Conservation (phyloP, 2,329 filamentous ascomycete species). For the Zymoseptoria crescenta region DNA sequence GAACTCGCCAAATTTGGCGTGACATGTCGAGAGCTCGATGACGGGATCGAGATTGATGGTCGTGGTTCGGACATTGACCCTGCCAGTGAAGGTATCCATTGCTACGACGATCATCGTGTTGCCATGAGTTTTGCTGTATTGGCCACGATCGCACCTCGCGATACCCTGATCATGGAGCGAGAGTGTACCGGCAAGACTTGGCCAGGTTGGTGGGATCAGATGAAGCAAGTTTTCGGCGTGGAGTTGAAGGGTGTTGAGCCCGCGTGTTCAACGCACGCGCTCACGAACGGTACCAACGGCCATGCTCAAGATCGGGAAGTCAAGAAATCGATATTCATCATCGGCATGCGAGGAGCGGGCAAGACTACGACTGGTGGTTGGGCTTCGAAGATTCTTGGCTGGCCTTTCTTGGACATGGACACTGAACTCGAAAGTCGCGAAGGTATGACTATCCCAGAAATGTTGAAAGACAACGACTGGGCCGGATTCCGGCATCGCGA, state of each 20-base stretch:
- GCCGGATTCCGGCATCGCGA: conserved; percentile 79
- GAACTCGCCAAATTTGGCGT: conserved; percentile 93
- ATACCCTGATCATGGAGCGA: conserved; percentile 75
- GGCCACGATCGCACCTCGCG: conserved; percentile 59
- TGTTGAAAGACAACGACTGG: conserved; percentile 76
- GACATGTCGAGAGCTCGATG: conserved; percentile 75
- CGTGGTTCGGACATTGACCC: conserved; percentile 50
- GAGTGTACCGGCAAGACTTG: conserved; percentile 96
- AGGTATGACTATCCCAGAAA: conserved; percentile 73
- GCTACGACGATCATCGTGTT: conserved; percentile 95
- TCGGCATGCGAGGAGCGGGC: conserved; percentile 94
- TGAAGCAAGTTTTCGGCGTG: conserved; percentile 71
- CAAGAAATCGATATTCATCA: conserved; percentile 74
- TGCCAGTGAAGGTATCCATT: conserved; percentile 60
- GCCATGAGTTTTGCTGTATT: conserved; percentile 98
- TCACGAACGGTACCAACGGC: conserved; percentile 31
- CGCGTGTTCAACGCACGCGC: conserved; percentile 5
- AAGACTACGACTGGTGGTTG: conserved; percentile 90
- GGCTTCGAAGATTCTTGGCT: conserved; percentile 67
- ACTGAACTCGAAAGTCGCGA: conserved; percentile 70
- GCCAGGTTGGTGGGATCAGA: conserved; percentile 96
- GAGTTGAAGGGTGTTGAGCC: conserved; percentile 66
- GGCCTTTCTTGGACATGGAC: conserved; percentile 80
- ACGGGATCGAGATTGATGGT: conserved; percentile 75
- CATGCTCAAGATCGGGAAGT: conserved; percentile 25